Evolutionary conservation across 1,284 basidiomycete species (phyloP), one percentile per base, ranked within the genome.

Genomic region (Polyporus tsugae): DNA sequence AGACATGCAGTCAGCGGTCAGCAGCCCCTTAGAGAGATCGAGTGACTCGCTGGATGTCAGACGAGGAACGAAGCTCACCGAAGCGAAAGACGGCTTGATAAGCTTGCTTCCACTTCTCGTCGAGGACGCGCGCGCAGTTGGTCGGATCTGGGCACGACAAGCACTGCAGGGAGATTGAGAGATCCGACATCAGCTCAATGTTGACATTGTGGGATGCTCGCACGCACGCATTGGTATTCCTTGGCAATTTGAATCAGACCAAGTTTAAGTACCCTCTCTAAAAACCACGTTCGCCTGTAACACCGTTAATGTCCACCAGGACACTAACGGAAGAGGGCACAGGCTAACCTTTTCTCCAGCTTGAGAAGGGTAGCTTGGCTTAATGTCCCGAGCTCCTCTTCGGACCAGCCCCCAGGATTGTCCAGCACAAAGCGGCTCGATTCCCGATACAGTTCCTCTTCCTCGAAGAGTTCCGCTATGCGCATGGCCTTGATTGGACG

Each of bases 61-160:
- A 62, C 52, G 7, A 29, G 9, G 46, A 53, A 9, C 6, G 15
- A 19, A 22, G 88, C 67, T 41, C 22, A 68, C 94, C 95, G 78
- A 96, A 97, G 57, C 95, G 88, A 77, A 95, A 95, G 19, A 95
- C 92, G 17, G 94, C 89, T 63, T 90, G 87, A 76, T 97, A 96
- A 0, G 95, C 95, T 75, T 93, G 92, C 53, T 90, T 84, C 95
- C 96, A 98, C 78, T 96, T 96, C 71, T 97, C 96, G 75, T 97
- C 95, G 9, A 98, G 86, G n/a, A 93, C 81, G n/a, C 89, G 86
- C 22, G 95, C 95, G 77, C 96, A 98, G 22, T 80, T 85, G 0
- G 85, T 66, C 1, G 94, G 83, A 73, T 98, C 96, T 3, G 95
- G 94, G 77, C 96, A 98, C 17, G 92, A 91, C 0, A 87, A 77